Percentiles rank a stretch among this genome's conserved stretches.
phyloP scores from a whole-genome alignment of 345 rosid species.

The Eucalyptus curtisii region DNA sequence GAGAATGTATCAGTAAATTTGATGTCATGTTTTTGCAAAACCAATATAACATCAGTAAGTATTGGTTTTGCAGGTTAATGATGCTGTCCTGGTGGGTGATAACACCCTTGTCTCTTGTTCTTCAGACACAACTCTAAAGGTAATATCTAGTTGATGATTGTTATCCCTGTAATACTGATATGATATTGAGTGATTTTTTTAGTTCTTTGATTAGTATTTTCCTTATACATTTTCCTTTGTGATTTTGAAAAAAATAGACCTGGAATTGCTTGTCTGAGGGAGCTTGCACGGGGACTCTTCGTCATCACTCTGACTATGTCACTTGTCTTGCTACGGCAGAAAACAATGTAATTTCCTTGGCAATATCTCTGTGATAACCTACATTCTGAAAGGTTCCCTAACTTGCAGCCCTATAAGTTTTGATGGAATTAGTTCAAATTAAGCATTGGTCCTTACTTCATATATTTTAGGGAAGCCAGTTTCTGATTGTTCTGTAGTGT shows the following conservation, averaged over 20 bases:
- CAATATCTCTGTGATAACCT: not conserved
- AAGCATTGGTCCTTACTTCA: not conserved
- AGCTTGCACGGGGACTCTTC: conserved; percentile 69
- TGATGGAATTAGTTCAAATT: not conserved
- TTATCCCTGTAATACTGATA: not conserved
- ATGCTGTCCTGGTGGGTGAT: conserved; percentile 67
- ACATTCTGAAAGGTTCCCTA: not conserved
- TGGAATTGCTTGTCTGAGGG: conserved; percentile 93
- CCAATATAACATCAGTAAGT: not conserved
- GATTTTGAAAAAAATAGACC: conserved; percentile 27
- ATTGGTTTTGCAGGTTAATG: conserved; percentile 70
- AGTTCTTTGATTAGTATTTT: not conserved
- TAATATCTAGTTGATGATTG: conserved; percentile 4
- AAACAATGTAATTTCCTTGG: conserved; percentile 71
- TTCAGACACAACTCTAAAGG: conserved; percentile 95
- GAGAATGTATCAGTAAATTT: not conserved
- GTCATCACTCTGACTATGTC: conserved; percentile 96
- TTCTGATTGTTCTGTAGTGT: conserved; percentile 63
- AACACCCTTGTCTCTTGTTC: conserved; percentile 90
- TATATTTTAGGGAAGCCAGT: conserved; percentile 8
- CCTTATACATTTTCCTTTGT: not conserved
- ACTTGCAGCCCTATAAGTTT: not conserved
- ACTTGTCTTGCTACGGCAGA: conserved; percentile 85
- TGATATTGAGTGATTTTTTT: not conserved
- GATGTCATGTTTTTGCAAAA: not conserved